A percentile compares a stretch with the other conserved stretches of the same genome.
phyloP scores from a whole-genome alignment of 2,329 filamentous ascomycete genomes.

The Arthrobotrys sinensis region DNA sequence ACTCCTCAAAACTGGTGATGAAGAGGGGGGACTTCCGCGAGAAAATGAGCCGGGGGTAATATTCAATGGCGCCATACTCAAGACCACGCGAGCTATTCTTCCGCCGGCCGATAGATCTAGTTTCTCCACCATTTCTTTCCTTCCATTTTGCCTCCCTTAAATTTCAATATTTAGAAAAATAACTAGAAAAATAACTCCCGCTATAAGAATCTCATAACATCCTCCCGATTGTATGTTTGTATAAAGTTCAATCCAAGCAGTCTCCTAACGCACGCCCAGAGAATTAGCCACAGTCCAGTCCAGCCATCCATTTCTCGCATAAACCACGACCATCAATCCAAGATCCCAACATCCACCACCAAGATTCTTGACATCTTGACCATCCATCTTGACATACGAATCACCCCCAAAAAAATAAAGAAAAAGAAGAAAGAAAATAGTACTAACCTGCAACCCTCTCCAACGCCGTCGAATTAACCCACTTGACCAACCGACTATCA shows the following conservation, averaged over 20 bases:
- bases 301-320: conserved; percentile 17
- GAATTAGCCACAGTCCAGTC: conserved; percentile 17
- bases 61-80: no score
- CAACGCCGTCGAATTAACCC: conserved; percentile 29
- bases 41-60: no score
- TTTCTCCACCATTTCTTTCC: background rate
- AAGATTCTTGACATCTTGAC: conserved; percentile 26
- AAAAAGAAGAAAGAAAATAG: background rate
- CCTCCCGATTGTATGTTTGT: background rate
- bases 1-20: no score
- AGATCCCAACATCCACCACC: background rate
- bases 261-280: conserved; percentile 23
- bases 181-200: background rate
- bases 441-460: conserved; percentile 29
- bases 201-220: background rate
- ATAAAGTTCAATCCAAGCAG: conserved; percentile 24
- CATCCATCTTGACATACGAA: background rate
- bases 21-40: no score
- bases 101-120: no score
- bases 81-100: no score
- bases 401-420: background rate
- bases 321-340: conserved; percentile 1
- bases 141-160: background rate
- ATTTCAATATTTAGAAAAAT: background rate
- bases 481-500: conserved; percentile 20